Conservation (phyloP, 2,329 filamentous ascomycete species). For the Fusarium udum region DNA sequence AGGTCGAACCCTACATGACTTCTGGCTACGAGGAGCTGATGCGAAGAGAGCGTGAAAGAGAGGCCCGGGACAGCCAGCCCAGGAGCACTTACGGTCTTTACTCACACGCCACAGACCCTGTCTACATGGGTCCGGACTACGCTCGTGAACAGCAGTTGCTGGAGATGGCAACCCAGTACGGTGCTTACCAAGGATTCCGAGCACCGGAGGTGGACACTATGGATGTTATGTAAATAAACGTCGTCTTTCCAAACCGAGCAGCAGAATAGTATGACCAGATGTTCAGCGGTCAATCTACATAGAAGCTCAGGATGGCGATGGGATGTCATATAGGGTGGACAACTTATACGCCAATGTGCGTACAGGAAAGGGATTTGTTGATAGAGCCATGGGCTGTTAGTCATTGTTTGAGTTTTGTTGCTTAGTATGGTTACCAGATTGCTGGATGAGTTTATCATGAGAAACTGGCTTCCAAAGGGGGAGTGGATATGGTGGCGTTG, state of each 20-base stretch:
- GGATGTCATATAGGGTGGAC: slow-evolving; percentile 7
- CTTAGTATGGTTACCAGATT: slow-evolving; percentile 21
- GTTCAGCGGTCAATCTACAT: slow-evolving; percentile 11
- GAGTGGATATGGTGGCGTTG: slow-evolving; percentile 28
- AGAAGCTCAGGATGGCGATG: slow-evolving; percentile 8
- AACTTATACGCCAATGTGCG: neutral
- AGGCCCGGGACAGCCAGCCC: slow-evolving; percentile 46
- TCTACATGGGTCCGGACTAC: slow-evolving; percentile 64
- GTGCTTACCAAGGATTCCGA: slow-evolving; percentile 63
- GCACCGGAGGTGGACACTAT: slow-evolving; percentile 59
- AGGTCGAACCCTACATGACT: slow-evolving; percentile 84
- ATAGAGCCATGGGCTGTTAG: slow-evolving; percentile 10
- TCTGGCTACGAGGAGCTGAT: slow-evolving; percentile 80
- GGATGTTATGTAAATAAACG: slow-evolving; percentile 53
- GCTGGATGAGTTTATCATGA: slow-evolving; percentile 27
- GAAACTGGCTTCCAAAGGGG: slow-evolving; percentile 16
- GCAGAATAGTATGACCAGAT: slow-evolving; percentile 26
- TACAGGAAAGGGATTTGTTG: neutral
- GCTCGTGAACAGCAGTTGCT: slow-evolving; percentile 60
- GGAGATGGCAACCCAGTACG: slow-evolving; percentile 76
- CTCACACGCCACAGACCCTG: slow-evolving; percentile 71
- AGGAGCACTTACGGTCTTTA: slow-evolving; percentile 61
- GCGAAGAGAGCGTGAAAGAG: slow-evolving; percentile 67
- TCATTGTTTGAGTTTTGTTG: slow-evolving; percentile 22
- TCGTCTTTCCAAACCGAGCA: slow-evolving; percentile 6